Evolutionary conservation across 2,329 filamentous ascomycete genomes (phyloP).

Genomic region (Penicillium expansum): DNA sequence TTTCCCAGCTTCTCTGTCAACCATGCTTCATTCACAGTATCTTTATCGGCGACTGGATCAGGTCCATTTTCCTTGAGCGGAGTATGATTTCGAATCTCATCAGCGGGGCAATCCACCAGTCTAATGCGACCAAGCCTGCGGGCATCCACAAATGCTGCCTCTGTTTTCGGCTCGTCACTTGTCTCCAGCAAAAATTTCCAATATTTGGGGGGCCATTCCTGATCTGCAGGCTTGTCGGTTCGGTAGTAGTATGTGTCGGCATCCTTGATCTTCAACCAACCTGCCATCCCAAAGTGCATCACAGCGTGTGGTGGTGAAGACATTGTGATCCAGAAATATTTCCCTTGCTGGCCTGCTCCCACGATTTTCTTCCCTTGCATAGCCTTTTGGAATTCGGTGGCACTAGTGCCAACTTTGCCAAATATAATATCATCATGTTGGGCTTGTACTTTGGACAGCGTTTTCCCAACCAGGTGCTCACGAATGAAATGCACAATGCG

Average conservation of each 20-base stretch:
- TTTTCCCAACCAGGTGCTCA: constrained; percentile 79
- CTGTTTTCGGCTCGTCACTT: constrained; percentile 58
- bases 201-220: constrained; percentile 82
- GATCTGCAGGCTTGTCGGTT: constrained; percentile 55
- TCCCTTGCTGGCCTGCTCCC: constrained; percentile 79
- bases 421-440: constrained; percentile 82
- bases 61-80: constrained; percentile 91
- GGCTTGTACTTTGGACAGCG: constrained; percentile 66
- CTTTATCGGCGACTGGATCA: constrained; percentile 81
- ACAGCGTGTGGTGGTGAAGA: constrained; percentile 76
- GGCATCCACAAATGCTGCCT: constrained; percentile 78
- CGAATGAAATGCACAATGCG: constrained; percentile 83
- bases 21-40: constrained; percentile 73
- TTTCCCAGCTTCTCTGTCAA: constrained; percentile 66
- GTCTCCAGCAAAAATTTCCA: constrained; percentile 82
- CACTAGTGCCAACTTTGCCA: constrained; percentile 83
- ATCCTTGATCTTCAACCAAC: constrained; percentile 85
- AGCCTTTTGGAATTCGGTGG: constrained; percentile 68
- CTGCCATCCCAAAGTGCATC: constrained; percentile 76
- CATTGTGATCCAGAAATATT: constrained; percentile 94
- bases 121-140: constrained; percentile 76
- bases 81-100: constrained; percentile 69
- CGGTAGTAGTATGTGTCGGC: constrained; percentile 79
- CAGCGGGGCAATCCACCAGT: constrained; percentile 74
- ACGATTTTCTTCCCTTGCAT: constrained; percentile 71